phyloP scores from a whole-genome alignment of 805 yeast genomes.

The Candida methanosorbosa region DNA sequence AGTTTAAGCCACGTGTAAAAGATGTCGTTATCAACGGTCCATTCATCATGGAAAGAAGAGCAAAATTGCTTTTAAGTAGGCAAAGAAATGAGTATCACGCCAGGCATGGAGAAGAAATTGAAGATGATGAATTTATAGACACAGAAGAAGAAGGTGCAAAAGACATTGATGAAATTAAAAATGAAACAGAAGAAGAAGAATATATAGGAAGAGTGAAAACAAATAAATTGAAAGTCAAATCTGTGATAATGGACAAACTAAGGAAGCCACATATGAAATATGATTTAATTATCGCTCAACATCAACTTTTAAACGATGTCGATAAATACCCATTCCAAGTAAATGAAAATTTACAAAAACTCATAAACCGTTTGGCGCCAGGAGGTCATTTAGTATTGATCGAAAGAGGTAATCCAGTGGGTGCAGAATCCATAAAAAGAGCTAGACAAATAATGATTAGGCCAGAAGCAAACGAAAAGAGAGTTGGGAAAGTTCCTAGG shows the following conservation, averaged over 20 bases:
- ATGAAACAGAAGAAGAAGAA: conserved; percentile 20
- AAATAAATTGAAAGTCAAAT: conserved; percentile 41
- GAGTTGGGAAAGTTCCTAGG: conserved; percentile 58
- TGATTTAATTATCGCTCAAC: conserved; percentile 78
- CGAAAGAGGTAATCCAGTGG: conserved; percentile 86
- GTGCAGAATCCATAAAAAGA: conserved; percentile 81
- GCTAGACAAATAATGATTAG: conserved; percentile 88
- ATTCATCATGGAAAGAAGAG: conserved; percentile 68
- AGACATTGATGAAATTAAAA: conserved; percentile 7
- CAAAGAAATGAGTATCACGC: conserved; percentile 43
- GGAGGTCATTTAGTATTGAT: conserved; percentile 71
- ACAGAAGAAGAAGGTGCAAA: conserved; percentile 4
- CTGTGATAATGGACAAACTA: conserved; percentile 44
- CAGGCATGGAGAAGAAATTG: conserved; percentile 29
- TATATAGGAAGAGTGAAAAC: conserved; percentile 48
- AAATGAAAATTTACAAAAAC: conserved; percentile 53
- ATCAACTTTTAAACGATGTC: conserved; percentile 58
- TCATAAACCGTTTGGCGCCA: conserved; percentile 59
- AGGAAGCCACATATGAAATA: conserved; percentile 46
- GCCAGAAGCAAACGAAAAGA: conserved; percentile 57
- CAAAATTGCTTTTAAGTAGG: conserved; percentile 65
- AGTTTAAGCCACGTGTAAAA: conserved; percentile 51
- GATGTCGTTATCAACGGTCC: conserved; percentile 68
- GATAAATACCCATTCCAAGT: conserved; percentile 63
- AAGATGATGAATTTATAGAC: conserved; percentile 22